Conservation (phyloP, 192 early-diverging fungal species). For the Gonapodya prolifera region DNA sequence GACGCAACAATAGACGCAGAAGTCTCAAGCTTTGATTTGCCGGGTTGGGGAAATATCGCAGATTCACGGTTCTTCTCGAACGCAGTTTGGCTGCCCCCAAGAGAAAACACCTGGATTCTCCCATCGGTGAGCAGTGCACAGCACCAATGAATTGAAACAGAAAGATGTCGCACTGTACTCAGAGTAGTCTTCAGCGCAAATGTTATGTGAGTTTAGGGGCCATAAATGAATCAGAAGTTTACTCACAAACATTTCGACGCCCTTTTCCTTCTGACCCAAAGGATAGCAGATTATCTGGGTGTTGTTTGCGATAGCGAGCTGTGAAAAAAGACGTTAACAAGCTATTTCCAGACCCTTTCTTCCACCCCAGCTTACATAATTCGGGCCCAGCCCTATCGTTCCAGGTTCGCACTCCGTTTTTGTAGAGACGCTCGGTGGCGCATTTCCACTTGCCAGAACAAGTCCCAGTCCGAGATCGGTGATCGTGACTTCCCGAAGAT, state of each 20-base stretch:
- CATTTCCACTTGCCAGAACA: not conserved
- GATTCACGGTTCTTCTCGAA: not conserved
- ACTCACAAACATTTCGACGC: not conserved
- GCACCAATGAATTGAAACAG: not conserved
- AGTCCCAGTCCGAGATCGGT: constrained; percentile 11
- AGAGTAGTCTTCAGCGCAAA: not conserved
- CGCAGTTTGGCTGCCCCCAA: not conserved
- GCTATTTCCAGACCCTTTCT: not conserved
- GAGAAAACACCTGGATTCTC: not conserved
- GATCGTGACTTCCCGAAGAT: constrained; percentile 22
- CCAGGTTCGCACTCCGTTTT: constrained; percentile 24
- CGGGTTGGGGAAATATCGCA: not conserved
- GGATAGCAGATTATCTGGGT: constrained; percentile 5
- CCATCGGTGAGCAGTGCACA: not conserved
- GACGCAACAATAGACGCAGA: constrained; percentile 12
- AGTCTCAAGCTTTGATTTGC: constrained; percentile 1
- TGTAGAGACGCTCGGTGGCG: constrained; percentile 9
- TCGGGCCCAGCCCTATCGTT: constrained; percentile 18
- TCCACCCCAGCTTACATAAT: constrained; percentile 13
- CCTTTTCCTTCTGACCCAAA: not conserved
- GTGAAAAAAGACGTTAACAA: not conserved
- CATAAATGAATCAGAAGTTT: not conserved
- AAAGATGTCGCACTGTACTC: not conserved
- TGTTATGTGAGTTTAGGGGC: no score
- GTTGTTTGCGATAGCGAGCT: constrained; percentile 15